Base-by-base conservation (phyloP, 768 basidiomycete genomes). In the Gymnopilus dilepis region DNA sequence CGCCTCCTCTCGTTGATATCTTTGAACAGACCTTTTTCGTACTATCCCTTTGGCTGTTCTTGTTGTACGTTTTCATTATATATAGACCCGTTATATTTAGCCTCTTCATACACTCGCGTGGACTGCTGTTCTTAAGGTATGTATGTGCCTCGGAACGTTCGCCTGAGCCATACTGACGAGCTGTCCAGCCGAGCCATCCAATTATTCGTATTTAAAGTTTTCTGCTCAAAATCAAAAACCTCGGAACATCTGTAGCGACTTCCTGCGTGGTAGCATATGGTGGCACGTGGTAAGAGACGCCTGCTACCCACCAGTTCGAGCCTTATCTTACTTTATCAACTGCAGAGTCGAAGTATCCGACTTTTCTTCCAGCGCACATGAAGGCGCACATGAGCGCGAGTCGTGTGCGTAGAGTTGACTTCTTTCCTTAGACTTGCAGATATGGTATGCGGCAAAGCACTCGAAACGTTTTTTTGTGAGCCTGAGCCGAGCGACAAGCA, bases 1-100 rank as follows among this genome's bases (percentile, higher is more conserved):
- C 56, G 82, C 76, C 67, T 78, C 80, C 45, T 82, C 81, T 60
- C 77, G 75, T 69, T 84, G 71, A 81, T 70, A 63, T 53, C 52
- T 56, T 37, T 50, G 59, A 54, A 53, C 42, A 41, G 54, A 53
- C 50, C 52, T 56, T 56, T 63, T 62, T 62, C 69, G 67, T 73
- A 70, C 64, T 64, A 61, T 69, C 64, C 63, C 60, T 65, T 34
- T 62, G 47, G n/a, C 60, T 68, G 61, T 59, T 69, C 62, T 58
- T 60, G 60, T 65, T 74, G 74, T 74, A 68, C 72, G 75, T 73
- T 62, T 71, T 67, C 67, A 65, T 70, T 76, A 73, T 73, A 74
- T 78, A 76, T 76, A 77, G 72, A 75, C 64, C 63, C 50, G 69
- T 70, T 64, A 70, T 74, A 70, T 69, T 67, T 69, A 72, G 62